Conservation (phyloP, 1,284 basidiomycete species). For the Volvariella surrecta region DNA sequence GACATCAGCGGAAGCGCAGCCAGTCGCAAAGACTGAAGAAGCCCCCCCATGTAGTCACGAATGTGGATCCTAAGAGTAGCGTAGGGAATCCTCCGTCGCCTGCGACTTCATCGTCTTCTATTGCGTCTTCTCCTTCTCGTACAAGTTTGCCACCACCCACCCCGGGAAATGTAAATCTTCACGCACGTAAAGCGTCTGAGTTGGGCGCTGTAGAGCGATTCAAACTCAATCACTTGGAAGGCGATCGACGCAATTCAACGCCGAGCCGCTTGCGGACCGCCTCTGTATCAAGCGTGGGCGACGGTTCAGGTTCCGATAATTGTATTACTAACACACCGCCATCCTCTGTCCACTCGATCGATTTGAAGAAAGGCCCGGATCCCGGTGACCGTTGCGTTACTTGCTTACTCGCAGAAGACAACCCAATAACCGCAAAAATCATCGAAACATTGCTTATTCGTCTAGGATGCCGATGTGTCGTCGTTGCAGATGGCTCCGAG, state of each 20-base stretch:
- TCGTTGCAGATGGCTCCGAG: constrained; percentile 93
- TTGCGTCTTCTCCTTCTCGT: constrained; percentile 86
- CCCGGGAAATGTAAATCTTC: constrained; percentile 52
- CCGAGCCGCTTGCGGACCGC: constrained; percentile 83
- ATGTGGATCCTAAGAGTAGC: constrained; percentile 49
- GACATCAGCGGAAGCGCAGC: constrained; percentile 60
- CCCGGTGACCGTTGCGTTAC: constrained; percentile 76
- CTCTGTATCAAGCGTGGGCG: constrained; percentile 72
- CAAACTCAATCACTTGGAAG: constrained; percentile 71
- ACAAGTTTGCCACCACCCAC: constrained; percentile 64
- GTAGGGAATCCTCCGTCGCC: constrained; percentile 77
- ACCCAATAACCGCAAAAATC: constrained; percentile 94
- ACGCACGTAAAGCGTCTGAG: constrained; percentile 79
- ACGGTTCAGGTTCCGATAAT: constrained; percentile 67
- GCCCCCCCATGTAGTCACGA: constrained; percentile 67
- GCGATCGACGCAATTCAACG: constrained; percentile 77
- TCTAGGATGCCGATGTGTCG: constrained; percentile 88
- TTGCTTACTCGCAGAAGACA: constrained; percentile 93
- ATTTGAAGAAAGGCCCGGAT: constrained; percentile 63
- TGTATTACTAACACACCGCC: constrained; percentile 66
- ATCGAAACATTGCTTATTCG: constrained; percentile 89
- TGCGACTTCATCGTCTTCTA: constrained; percentile 87
- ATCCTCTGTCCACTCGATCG: constrained; percentile 73
- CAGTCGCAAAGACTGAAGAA: constrained; percentile 71
- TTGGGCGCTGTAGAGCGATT: constrained; percentile 80